These are phyloP conservation scores for Staphylotrichum longicolle DNA, from an alignment of 495 filamentous ascomycete genomes.

Conservation along the genomic window DNA sequence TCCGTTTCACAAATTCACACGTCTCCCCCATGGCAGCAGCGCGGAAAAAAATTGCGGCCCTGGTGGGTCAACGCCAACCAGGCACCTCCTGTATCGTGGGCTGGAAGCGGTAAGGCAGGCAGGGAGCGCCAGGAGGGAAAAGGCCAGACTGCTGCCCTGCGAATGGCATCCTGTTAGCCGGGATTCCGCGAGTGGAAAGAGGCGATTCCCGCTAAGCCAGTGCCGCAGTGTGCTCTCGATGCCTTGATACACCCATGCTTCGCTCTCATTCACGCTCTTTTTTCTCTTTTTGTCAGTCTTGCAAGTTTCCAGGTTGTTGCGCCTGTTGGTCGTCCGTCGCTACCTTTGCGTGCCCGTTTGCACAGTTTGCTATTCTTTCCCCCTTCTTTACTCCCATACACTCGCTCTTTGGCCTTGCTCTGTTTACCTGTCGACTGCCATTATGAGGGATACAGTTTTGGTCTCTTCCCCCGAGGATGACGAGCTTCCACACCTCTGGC, in stretches of 20 bases:
- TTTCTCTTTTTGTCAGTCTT: neutral
- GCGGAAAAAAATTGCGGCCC: neutral
- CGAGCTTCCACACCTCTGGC: slow-evolving; percentile 46
- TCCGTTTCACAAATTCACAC: neutral
- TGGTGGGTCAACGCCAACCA: slow-evolving; percentile 12
- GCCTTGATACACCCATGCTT: neutral
- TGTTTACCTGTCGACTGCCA: too few relatives aligned
- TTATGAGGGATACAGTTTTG: slow-evolving; percentile 2
- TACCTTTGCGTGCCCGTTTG: neutral
- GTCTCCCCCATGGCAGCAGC: neutral
- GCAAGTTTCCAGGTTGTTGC: too few relatives aligned
- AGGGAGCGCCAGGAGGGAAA: neutral
- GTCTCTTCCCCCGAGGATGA: slow-evolving; percentile 11
- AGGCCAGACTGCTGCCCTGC: slow-evolving; percentile 8
- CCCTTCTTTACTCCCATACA: neutral
- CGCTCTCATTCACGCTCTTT: neutral
- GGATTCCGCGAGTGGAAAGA: neutral
- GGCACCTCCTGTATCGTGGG: neutral
- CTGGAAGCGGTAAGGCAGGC: neutral
- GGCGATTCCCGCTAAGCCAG: neutral
- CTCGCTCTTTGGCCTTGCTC: neutral
- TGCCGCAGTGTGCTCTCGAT: neutral
- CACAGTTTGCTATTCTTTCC: neutral
- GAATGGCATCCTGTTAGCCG: neutral
- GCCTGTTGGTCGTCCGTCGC: too few relatives aligned